Conservation (phyloP, 225 moss, liverwort and hornwort genomes). For the Polytrichum commune region DNA sequence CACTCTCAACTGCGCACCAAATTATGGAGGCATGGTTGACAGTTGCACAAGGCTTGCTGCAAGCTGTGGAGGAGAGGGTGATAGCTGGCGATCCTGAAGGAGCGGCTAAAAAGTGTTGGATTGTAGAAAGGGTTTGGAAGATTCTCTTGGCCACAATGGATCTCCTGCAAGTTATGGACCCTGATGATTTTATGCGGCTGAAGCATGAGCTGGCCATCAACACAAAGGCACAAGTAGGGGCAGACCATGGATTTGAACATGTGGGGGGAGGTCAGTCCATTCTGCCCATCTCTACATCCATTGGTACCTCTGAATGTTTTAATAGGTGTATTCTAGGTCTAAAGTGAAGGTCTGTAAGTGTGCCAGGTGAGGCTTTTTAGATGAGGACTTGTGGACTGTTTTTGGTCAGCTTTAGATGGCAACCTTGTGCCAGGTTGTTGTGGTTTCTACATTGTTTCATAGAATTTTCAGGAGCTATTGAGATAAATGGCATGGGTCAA, state of each 20-base stretch:
- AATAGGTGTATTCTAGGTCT: no score
- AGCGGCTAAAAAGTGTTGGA: slow-evolving; percentile 73
- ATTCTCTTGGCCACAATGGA: slow-evolving; percentile 65
- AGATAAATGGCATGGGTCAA: no score
- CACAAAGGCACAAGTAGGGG: slow-evolving; percentile 27
- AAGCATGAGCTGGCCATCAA: slow-evolving; percentile 68
- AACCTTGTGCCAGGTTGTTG: not conserved
- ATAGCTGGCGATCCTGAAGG: slow-evolving; percentile 36
- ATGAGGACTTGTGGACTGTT: no score
- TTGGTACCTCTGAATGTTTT: no score
- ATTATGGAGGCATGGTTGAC: slow-evolving; percentile 81
- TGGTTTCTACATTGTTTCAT: no score
- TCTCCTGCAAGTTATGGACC: slow-evolving; percentile 82
- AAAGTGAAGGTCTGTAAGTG: no score
- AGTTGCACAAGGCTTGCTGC: slow-evolving; percentile 63
- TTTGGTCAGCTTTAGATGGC: no score
- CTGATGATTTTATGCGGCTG: slow-evolving; percentile 75
- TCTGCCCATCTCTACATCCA: no score
- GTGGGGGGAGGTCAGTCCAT: slow-evolving; percentile 25
- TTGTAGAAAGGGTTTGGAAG: slow-evolving; percentile 75
- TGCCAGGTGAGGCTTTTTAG: no score
- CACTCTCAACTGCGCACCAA: slow-evolving; percentile 67
- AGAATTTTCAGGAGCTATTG: no score
- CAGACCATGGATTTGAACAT: slow-evolving; percentile 27
- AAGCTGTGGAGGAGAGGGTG: slow-evolving; percentile 51